Base-by-base conservation (phyloP, 768 basidiomycete genomes). In the Tulasnella sp. region DNA sequence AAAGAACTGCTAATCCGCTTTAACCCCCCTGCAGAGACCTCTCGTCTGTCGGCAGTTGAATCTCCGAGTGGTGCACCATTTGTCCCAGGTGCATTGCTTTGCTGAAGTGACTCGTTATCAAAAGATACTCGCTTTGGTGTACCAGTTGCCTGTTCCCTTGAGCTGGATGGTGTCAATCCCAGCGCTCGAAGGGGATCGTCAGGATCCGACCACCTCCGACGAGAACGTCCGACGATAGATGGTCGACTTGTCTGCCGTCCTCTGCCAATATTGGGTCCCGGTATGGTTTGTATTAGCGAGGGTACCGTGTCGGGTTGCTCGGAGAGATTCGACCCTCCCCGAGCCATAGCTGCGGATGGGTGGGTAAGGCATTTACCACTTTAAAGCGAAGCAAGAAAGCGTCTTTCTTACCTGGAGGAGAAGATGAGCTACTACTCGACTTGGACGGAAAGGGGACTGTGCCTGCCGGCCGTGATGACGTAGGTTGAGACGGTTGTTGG, bases 91-190 rank as follows among this genome's bases (percentile, higher is more conserved):
- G 16, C 51, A 39, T 48, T 61, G 44, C 77, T 46, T 10, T 72
- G 69, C n/a, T 73, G 69, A n/a, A 73, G 42, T 39, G 69, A 70
- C 23, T 77, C 71, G 77, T 57, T 72, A 29, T 79, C 78, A 26
- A 79, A 79, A 26, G 78, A 79, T 10, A 79, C 78, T 26, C 78
- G 78, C 39, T 79, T 79, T 23, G 77, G 78, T 35, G 78, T 78
- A 5, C 69, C 70, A 9, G 39, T 13, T 18, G 4, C 13, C 5
- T 6, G 39, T 16, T 77, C 70, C 69, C 69, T 70, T 40, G 77
- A 70, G 3, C 67, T 42, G 4, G 69, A 77, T 29, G 69, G 77
- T 23, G 69, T 71, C 18, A 77, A 40, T 16, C 26, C 42, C 11
- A 77, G 69, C 26, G 42, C 69, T 46, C 26, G 67, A 16, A 48